Evolutionary conservation across 192 early-diverging fungal genomes (phyloP).

Genomic region (Diversispora eburnea): DNA sequence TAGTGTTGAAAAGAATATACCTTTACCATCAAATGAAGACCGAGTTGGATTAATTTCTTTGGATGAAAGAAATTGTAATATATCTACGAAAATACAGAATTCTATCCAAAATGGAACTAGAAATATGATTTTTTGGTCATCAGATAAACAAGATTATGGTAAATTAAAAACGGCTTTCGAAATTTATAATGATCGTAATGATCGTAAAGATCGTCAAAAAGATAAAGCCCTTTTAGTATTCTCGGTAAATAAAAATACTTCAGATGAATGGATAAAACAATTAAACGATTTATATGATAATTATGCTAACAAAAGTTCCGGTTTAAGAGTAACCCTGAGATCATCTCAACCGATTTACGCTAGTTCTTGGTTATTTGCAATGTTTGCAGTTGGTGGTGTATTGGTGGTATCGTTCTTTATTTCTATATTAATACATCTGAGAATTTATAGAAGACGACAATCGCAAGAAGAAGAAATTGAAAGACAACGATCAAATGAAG

Average conservation of each 20-base stretch:
- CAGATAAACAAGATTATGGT: neutral
- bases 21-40: too few relatives aligned
- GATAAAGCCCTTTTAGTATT: neutral
- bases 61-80: neutral
- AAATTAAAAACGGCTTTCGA: neutral
- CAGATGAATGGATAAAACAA: neutral
- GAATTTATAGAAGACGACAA: conserved; percentile 5
- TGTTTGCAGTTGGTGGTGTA: conserved; percentile 23
- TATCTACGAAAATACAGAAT: neutral
- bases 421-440: conserved; percentile 15
- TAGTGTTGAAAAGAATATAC: too few relatives aligned
- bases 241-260: neutral
- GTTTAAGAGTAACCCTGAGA: neutral
- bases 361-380: conserved; percentile 19
- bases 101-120: neutral
- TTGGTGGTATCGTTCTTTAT: conserved; percentile 11
- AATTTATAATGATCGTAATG: neutral
- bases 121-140: neutral
- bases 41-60: neutral
- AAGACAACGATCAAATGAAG: neutral
- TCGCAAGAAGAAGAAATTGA: conserved; percentile 8
- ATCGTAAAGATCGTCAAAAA: too few relatives aligned
- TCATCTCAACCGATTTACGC: neutral
- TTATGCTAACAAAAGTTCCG: neutral
- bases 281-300: neutral